Evolutionary conservation across 208 protist genomes (phyloP).

Genomic region (Crithidia acanthocephali): DNA sequence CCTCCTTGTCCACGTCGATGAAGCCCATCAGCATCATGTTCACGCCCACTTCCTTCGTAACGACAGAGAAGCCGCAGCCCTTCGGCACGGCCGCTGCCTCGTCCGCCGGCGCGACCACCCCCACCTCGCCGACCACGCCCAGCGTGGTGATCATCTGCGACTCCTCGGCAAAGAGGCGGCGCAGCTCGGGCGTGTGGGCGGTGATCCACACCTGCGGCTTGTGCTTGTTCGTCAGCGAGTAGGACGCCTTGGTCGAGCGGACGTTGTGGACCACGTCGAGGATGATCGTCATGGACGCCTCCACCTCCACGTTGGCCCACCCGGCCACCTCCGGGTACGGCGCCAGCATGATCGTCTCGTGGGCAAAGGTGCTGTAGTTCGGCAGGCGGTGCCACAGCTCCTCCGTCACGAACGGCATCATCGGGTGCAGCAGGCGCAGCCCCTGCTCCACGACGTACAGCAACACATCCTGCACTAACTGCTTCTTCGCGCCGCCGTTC

Average conservation of each 20-base stretch:
- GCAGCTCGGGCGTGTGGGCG: slow-evolving; percentile 50
- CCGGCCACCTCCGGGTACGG: slow-evolving; percentile 77
- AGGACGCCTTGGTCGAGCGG: slow-evolving; percentile 90
- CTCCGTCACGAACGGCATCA: slow-evolving; percentile 99
- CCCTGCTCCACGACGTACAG: slow-evolving; percentile 93
- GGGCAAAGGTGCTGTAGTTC: slow-evolving; percentile 76
- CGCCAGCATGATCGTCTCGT: slow-evolving; percentile 89
- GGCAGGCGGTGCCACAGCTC: slow-evolving; percentile 98
- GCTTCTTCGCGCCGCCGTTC: slow-evolving; percentile 66
- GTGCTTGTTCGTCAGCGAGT: slow-evolving; percentile 91
- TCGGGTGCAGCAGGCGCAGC: slow-evolving; percentile 98
- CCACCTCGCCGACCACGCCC: slow-evolving; percentile 78
- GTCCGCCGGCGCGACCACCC: slow-evolving; percentile 53
- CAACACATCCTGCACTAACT: slow-evolving; percentile 91
- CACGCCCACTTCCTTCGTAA: slow-evolving; percentile 82
- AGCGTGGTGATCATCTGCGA: slow-evolving; percentile 80
- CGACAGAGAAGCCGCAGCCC: slow-evolving; percentile 88
- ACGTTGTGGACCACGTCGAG: slow-evolving; percentile 87
- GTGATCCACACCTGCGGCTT: slow-evolving; percentile 83
- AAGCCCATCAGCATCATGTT: slow-evolving; percentile 92
- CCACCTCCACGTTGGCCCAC: slow-evolving; percentile 65
- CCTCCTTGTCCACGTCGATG: slow-evolving; percentile 92
- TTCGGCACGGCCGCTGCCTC: slow-evolving; percentile 60
- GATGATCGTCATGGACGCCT: slow-evolving; percentile 87
- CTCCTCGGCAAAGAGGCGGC: slow-evolving; percentile 48